Conservation (phyloP, 2,329 filamentous ascomycete genomes). For the Aspergillus pseudotamarii region DNA sequence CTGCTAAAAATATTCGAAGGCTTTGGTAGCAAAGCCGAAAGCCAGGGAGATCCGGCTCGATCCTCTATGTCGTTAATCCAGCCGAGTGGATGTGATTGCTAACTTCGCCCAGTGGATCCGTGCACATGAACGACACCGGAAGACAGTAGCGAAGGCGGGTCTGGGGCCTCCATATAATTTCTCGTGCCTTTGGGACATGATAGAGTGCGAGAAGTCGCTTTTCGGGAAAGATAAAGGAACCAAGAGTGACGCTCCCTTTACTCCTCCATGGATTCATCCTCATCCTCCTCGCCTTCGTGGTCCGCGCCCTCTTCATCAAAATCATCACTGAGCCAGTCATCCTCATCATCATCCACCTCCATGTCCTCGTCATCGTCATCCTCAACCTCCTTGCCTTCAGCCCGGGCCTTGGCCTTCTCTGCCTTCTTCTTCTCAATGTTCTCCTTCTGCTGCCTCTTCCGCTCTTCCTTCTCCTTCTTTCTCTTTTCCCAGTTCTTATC, state of each 20-base stretch:
- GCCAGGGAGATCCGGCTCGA: background rate
- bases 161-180: background rate
- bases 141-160: background rate
- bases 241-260: constrained; percentile 24
- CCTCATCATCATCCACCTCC: constrained; percentile 57
- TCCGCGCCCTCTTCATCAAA: constrained; percentile 51
- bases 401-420: constrained; percentile 55
- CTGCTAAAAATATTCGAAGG: background rate
- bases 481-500: constrained; percentile 82
- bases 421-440: constrained; percentile 87
- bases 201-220: background rate
- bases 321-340: constrained; percentile 57
- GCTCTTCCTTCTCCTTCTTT: constrained; percentile 76
- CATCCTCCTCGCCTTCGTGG: constrained; percentile 28
- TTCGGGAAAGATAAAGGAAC: background rate
- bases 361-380: constrained; percentile 53
- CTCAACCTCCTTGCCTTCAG: constrained; percentile 45
- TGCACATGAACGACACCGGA: background rate
- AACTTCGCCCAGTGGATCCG: background rate
- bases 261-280: constrained; percentile 45
- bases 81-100: background rate
- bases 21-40: background rate
- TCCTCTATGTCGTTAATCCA: background rate
- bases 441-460: constrained; percentile 80
- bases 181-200: background rate